Base-by-base conservation (phyloP, 371 early-diverging fungal species). In the Syncephalastrum contaminatum region DNA sequence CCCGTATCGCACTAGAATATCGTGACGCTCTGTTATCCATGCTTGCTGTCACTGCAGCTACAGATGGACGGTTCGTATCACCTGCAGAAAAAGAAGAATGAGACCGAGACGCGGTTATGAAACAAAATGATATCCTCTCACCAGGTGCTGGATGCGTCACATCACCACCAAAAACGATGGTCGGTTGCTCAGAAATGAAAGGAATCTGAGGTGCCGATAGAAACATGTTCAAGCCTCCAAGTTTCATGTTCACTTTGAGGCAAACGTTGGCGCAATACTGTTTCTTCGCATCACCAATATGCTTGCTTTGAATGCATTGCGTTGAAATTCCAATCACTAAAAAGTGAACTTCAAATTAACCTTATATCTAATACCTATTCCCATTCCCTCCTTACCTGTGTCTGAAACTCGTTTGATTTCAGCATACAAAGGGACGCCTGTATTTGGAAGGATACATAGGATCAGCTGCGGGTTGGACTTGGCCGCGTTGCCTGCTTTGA, bases 141-240 rank as follows among this genome's bases (percentile, higher is more conserved):
- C 94, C 93, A 36, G 90, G 89, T 20, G 83, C 86, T 43, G 94
- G 90, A 56, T 94, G 94, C 4, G 94, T 89, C 12, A 98, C 93
- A 79, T 99, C 98, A 40, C 95, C 96, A 44, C 98, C 99, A 62
- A 99, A 75, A n/a, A 99, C 62, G 45, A 99, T 90, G 4, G 96
- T 97, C 1, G 93, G 89, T 15, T 81, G 71, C 39, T 83, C 70
- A 45, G 77, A 70, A 47, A 94, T 74, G 66, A 92, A 89, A 2
- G 77, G 74, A 12, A 82, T 70, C 39, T 77, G 67, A 4, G 64
- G 56, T 14, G 69, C 65, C 7, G 64, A 43, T 16, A 90, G 63
- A 43, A 69, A 69, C 54, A 77, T 69, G 74, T 92, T 94, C 67
- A 81, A 75, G 41, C 94, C 94, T 54, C 95, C 93, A 18, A 93